Percentiles rank a stretch among this genome's conserved stretches.
Evolutionary conservation across 257 asterid genomes (phyloP).

Genomic region (Scutellaria minor): DNA sequence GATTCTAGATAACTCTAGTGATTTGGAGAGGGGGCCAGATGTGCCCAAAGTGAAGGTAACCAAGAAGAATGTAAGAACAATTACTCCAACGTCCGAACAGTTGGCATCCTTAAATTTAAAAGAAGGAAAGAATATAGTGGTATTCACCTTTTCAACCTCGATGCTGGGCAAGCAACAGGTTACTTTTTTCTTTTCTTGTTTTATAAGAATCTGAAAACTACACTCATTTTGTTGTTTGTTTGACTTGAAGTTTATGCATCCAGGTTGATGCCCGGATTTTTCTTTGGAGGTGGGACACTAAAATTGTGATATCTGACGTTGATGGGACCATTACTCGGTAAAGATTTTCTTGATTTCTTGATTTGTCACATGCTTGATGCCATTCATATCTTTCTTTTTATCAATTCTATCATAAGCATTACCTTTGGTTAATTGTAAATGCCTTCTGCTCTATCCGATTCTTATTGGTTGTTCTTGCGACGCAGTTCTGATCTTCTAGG

Average conservation of each 20-base stretch:
- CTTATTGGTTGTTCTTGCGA: slow-evolving; percentile 25
- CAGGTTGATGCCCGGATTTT: slow-evolving; percentile 94
- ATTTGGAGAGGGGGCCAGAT: slow-evolving; percentile 42
- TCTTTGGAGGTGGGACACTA: slow-evolving; percentile 91
- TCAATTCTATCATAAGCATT: slow-evolving; percentile 5
- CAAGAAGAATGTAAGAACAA: slow-evolving; percentile 56
- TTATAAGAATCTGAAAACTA: neutral
- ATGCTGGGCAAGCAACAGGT: slow-evolving; percentile 98
- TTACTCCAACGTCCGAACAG: slow-evolving; percentile 80
- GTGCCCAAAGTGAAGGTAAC: slow-evolving; percentile 45
- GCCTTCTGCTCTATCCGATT: slow-evolving; percentile 2
- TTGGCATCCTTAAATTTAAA: slow-evolving; percentile 77
- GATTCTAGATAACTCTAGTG: slow-evolving; percentile 35
- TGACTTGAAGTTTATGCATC: slow-evolving; percentile 39
- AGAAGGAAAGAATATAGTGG: slow-evolving; percentile 73
- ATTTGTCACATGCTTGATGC: slow-evolving; percentile 16
- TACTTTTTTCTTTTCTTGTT: neutral
- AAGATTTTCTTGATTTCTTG: slow-evolving; percentile 28
- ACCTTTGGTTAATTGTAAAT: slow-evolving; percentile 1
- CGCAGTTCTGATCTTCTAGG: slow-evolving; percentile 92
- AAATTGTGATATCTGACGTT: slow-evolving; percentile 93
- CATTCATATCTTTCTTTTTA: slow-evolving; percentile 2
- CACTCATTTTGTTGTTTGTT: slow-evolving; percentile 10
- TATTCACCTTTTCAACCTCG: slow-evolving; percentile 85
- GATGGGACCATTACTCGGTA: slow-evolving; percentile 98